These are phyloP conservation scores for Didymella lethalis DNA, from an alignment of 2,329 filamentous ascomycete genomes.

Conservation along the genomic window DNA sequence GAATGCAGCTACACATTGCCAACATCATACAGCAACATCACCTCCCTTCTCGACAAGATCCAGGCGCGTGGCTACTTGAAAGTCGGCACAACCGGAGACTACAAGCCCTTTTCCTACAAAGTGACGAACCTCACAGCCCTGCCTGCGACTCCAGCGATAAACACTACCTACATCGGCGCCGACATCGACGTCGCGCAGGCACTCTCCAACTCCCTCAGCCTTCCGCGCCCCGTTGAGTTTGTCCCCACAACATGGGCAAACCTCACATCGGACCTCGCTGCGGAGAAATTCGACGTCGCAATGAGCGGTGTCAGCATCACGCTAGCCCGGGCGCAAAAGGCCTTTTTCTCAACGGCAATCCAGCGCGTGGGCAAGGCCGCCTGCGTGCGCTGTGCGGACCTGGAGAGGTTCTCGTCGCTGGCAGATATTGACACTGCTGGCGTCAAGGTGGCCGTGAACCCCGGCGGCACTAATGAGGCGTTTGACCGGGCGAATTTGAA, in stretches of 20 bases:
- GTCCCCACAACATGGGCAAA: conserved; percentile 24
- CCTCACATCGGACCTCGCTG: conserved; percentile 12
- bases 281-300: conserved; percentile 23
- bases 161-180: conserved; percentile 25
- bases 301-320: conserved; percentile 29
- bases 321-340: conserved; percentile 15
- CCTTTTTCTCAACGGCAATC: conserved; percentile 22
- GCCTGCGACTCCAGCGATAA: conserved; percentile 17
- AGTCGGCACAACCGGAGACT: conserved; percentile 29
- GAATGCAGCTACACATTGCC: neutral
- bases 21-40: conserved; percentile 13
- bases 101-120: conserved; percentile 28
- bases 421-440: conserved; percentile 23
- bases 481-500: conserved; percentile 26
- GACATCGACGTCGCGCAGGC: conserved; percentile 23
- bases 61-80: conserved; percentile 24
- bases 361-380: conserved; percentile 24
- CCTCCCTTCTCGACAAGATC: conserved; percentile 22
- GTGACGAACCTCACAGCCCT: conserved; percentile 23
- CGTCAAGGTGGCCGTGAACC: conserved; percentile 24
- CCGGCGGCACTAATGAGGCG: conserved; percentile 24
- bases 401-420: conserved; percentile 14
- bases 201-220: conserved; percentile 21
- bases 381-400: conserved; percentile 22
- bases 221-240: conserved; percentile 19